Conservation (phyloP, 1,284 basidiomycete genomes). For the Ustilago bromivora region DNA sequence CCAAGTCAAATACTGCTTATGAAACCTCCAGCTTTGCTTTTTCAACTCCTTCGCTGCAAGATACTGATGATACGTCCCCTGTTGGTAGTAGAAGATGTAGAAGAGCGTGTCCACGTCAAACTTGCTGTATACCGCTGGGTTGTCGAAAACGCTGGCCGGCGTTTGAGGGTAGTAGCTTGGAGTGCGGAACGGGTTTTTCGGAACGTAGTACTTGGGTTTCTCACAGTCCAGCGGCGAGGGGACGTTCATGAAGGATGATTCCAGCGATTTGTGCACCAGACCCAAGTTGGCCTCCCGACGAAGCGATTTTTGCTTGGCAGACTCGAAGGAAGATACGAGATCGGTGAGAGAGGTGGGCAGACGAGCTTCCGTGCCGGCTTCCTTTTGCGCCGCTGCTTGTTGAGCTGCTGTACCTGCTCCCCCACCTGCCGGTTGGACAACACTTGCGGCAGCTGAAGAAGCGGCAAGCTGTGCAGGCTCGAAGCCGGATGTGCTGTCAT, state of each 20-base stretch:
- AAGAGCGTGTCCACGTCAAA: slow-evolving; percentile 97
- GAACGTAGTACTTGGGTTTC: slow-evolving; percentile 86
- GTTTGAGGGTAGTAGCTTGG: slow-evolving; percentile 95
- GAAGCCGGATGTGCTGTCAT: slow-evolving; percentile 34
- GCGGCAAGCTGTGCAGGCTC: slow-evolving; percentile 65
- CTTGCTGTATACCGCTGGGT: slow-evolving; percentile 87
- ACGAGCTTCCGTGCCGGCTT: slow-evolving; percentile 60
- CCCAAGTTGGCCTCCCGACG: slow-evolving; percentile 86
- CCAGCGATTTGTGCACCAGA: slow-evolving; percentile 82
- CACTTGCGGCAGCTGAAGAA: slow-evolving; percentile 71
- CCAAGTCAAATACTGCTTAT: slow-evolving; percentile 99
- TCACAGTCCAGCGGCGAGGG: slow-evolving; percentile 87
- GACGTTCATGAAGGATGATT: slow-evolving; percentile 86
- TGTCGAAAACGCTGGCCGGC: slow-evolving; percentile 83
- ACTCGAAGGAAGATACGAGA: slow-evolving; percentile 93
- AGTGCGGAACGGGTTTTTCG: slow-evolving; percentile 89
- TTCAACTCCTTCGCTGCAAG: slow-evolving; percentile 97
- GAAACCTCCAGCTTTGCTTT: slow-evolving; percentile 98
- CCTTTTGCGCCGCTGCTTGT: slow-evolving; percentile 55
- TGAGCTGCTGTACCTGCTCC: slow-evolving; percentile 55
- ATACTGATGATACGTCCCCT: slow-evolving; percentile 97
- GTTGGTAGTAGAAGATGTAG: slow-evolving; percentile 98
- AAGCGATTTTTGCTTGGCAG: slow-evolving; percentile 89
- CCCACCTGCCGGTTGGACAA: slow-evolving; percentile 56
- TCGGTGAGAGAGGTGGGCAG: slow-evolving; percentile 86